Evolutionary conservation across 225 moss, liverwort and hornwort species (phyloP), one percentile per base, ranked within the genome.

Genomic region (Pseudisothecium myosuroides): DNA sequence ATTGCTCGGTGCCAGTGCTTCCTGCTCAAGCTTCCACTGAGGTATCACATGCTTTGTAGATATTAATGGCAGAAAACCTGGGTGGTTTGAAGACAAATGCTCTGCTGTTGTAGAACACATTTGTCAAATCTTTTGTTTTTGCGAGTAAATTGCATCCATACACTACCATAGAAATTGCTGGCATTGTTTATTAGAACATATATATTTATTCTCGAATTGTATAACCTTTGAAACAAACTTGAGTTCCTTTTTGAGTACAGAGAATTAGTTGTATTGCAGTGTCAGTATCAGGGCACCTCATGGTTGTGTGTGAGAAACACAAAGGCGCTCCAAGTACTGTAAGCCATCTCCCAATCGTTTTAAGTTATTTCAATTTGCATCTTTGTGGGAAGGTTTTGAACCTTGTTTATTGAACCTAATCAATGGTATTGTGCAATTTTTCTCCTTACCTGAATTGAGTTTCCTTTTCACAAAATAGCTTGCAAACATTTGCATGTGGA

Each of bases 281-380:
- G 16, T 93, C 94, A 75, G 64, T 89, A 81, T 88, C 91, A 87
- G 96, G 95, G 84, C 89, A 61, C 54, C 89, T 93, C 80, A 85
- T 97, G 87, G 97, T 93, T 71, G 88, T 95, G 67, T 95, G 97
- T 78, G 95, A 97, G 86, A 95, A 93, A 83, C 90, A 92, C 76
- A 96, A 90, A 80, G 94, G 91, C 16, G 91, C 92, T 71, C 75
- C 91, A 82, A 92, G 92, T 84, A 90, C 89, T 90, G 96, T 96
- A 91, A 90, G 83, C 22, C 56, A 65, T 77, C 74, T 84, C 37
- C 29, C 26, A 87, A 39, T 58, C 47, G 12, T 21, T 24, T 24
- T 27, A 56, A 23, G 24, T 68, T 31, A 45, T 23, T 65, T 49
- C 43, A 56, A 47, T 63, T 45, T 22, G 8, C 49, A 60, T 78